phyloP scores from a whole-genome alignment of 441 rosid species.

The California macrophylla region DNA sequence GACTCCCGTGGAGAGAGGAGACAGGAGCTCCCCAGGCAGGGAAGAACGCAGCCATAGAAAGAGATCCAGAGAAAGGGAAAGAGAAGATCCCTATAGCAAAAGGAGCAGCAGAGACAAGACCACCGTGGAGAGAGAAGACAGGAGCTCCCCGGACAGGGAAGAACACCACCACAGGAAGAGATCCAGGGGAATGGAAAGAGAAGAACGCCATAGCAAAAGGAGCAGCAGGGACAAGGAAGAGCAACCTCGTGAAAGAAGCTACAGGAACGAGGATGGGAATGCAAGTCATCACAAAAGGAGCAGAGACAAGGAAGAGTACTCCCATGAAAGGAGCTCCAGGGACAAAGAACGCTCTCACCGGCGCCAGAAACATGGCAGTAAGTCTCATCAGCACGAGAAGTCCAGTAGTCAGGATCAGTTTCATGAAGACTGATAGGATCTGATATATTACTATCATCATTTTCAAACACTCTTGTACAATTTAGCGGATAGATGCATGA shows the following conservation, averaged over 20 bases:
- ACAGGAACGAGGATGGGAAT: slow-evolving; percentile 18
- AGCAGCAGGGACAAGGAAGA: slow-evolving; percentile 11
- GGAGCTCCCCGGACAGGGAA: slow-evolving; percentile 2
- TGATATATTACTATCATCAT: not conserved
- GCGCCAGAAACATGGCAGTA: slow-evolving; percentile 15
- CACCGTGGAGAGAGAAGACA: slow-evolving; percentile 18
- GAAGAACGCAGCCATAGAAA: slow-evolving; percentile 19
- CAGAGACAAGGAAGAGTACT: slow-evolving; percentile 25
- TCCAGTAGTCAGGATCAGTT: slow-evolving; percentile 15
- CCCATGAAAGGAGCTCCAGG: slow-evolving; percentile 20
- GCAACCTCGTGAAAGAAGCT: slow-evolving; percentile 10
- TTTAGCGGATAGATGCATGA: too few relatives aligned
- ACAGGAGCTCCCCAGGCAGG: slow-evolving; percentile 17
- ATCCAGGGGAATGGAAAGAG: slow-evolving; percentile 7
- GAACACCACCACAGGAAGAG: not conserved
- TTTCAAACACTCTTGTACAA: not conserved
- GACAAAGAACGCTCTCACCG: slow-evolving; percentile 24
- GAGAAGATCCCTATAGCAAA: not conserved
- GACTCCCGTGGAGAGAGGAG: slow-evolving; percentile 23
- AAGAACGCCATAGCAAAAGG: slow-evolving; percentile 4
- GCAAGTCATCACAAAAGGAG: slow-evolving; percentile 24
- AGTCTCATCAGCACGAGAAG: slow-evolving; percentile 18
- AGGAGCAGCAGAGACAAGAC: slow-evolving; percentile 17
- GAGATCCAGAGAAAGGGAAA: slow-evolving; percentile 13
- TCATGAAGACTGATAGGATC: slow-evolving; percentile 4